Base-by-base conservation (phyloP, 768 basidiomycete species). In the Gloeopeniophorella convolvens region DNA sequence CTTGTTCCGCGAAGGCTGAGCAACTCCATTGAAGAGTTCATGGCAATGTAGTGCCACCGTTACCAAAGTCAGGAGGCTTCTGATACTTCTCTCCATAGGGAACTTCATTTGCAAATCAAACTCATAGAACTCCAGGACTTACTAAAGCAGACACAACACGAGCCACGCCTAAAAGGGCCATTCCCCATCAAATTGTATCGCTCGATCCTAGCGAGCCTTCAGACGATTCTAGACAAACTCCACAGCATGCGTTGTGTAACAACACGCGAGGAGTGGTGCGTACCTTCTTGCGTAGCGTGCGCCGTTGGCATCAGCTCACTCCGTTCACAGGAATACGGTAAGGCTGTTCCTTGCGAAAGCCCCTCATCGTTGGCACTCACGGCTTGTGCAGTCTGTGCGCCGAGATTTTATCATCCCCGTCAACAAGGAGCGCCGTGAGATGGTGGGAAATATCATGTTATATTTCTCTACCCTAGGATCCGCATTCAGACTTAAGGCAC, bases 171-270 rank as follows among this genome's bases (percentile, higher is more conserved):
- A 50, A 99, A 98, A 63, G 96, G 96, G 0, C 92, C 94, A 0
- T 98, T 97, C 68, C 95, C 95, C 2, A 79, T 89, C 13, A 67
- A 78, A 41, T 70, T 93, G 8, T 99, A 98, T 60, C 83, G 89
- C 11, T 80, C 83, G 6, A 80, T 92, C 55, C 70, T 92, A 67
- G 84, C 81, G 1, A 86, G 87, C 59, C 61, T 92, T 55, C 90
- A 95, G 65, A 82, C 80, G 1, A 91, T 94, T 27, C 68, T 95
- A 54, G 92, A 94, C 61, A 83, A 79, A 62, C 68, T 99, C 49
- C 96, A 98, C 64, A 89, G 89, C 57, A 96, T 98, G 87, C 79
- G 94, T 24, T 94, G 91, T 64, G 94, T 97, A n/a, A 96, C 89
- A 5, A 92, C 91, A 0, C 77, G 90, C 33, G 89, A 95, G 65